A percentile compares a stretch with the other conserved stretches of the same genome.
Evolutionary conservation across 1,284 basidiomycete genomes (phyloP).

Genomic region (Leccinum holopus): DNA sequence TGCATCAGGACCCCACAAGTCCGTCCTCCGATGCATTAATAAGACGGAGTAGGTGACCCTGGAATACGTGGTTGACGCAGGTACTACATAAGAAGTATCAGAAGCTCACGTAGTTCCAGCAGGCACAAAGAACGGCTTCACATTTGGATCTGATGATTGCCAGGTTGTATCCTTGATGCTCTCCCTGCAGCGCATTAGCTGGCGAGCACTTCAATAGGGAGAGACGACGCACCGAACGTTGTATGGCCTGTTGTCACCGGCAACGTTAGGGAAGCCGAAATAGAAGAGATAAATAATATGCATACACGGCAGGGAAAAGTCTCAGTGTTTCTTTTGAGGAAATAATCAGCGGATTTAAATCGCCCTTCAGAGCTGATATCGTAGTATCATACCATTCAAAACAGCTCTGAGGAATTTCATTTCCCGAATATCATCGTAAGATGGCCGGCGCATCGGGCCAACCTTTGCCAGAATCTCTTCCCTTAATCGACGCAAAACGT

Average conservation of each 20-base stretch:
- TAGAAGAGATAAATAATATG: not conserved
- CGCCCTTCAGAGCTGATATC: not conserved
- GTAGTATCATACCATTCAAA: constrained; percentile 49
- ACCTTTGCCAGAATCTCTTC: constrained; percentile 52
- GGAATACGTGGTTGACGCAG: constrained; percentile 3
- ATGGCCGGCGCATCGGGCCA: constrained; percentile 46
- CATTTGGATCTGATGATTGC: constrained; percentile 41
- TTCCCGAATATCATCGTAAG: constrained; percentile 52
- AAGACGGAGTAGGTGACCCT: constrained; percentile 55
- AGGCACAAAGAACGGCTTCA: constrained; percentile 55
- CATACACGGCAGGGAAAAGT: constrained; percentile 58
- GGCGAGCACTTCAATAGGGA: not conserved
- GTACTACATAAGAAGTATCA: not conserved
- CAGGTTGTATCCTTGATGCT: constrained; percentile 44
- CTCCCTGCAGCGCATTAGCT: constrained; percentile 27
- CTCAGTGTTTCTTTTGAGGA: constrained; percentile 51
- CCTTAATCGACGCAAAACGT: constrained; percentile 46
- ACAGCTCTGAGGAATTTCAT: constrained; percentile 62
- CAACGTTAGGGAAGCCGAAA: not conserved
- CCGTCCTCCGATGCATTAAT: constrained; percentile 59
- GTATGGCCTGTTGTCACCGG: constrained; percentile 42
- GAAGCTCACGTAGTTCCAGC: constrained; percentile 46
- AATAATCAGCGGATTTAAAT: not conserved
- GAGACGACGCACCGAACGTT: constrained; percentile 40
- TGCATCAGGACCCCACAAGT: constrained; percentile 67